Evolutionary conservation across 306 rosid genomes (phyloP), one percentile per base, ranked within the genome.

Genomic region (Pterocarpus macrocarpus): DNA sequence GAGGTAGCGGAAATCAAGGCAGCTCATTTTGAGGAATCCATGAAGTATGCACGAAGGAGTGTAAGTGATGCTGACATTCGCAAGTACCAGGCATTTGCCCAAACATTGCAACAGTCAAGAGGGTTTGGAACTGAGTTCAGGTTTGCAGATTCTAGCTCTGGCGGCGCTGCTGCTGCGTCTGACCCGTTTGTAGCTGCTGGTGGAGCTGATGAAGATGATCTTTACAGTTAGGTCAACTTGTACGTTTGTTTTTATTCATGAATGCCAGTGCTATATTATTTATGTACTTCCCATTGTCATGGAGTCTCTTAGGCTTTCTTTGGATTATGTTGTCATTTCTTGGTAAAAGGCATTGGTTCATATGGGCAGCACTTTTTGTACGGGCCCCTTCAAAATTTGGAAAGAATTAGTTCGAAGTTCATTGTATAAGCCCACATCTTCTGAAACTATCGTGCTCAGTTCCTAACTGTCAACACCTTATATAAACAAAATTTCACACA

Each of bases 51-150:
- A 2, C 92, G 99, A 39, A 85, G 99, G 84, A 93, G 98, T 86
- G 99, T 95, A 4, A 95, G 99, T 8, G 98, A 95, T 64, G 98
- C 98, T 0, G 99, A 95, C 83, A 95, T 95, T 74, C 99, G 99
- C 83, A 95, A 95, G 76, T 95, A 95, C 87, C 98, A 95, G 84
- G 93, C 98, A 8, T 95, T 95, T 75, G 99, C 99, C 1, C 99
- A 93, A 72, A 95, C 99, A 63, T 85, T 95, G 85, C 99, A 95
- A 94, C 99, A 95, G 84, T 95, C 99, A 0, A 91, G 99, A 89
- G 99, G 99, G 36, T 91, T 95, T 71, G 99, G 99, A 71, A 53
- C 88, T 0, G 98, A 95, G 77, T 95, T 95, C 78, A 88, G 96
- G 91, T 95, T 95, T 68, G 85, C 97, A 1, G 97, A 95, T 47